Conservation (phyloP, 306 rosid genomes). For the Vicia faba region DNA sequence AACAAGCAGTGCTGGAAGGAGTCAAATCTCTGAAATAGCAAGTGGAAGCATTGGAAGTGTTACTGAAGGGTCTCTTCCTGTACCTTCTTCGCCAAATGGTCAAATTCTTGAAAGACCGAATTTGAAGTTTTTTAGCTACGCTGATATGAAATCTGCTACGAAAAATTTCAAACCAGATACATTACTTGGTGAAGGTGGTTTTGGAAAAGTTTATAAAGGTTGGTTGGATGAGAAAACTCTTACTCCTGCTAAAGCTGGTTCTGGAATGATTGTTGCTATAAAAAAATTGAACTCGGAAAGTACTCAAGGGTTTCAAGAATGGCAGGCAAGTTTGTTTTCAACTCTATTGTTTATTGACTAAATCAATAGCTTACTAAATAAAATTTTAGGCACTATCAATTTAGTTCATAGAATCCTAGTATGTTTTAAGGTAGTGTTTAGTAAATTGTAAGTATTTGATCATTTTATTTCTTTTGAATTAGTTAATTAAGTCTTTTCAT, state of each 20-base stretch:
- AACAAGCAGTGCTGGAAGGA: slow-evolving; percentile 53
- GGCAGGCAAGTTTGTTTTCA: slow-evolving; percentile 58
- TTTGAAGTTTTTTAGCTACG: slow-evolving; percentile 61
- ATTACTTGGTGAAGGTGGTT: slow-evolving; percentile 85
- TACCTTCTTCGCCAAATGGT: slow-evolving; percentile 35
- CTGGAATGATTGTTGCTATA: slow-evolving; percentile 72
- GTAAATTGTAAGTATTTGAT: no score
- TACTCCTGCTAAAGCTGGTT: slow-evolving; percentile 55
- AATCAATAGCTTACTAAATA: background rate
- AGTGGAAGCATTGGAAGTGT: slow-evolving; percentile 43
- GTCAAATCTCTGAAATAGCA: slow-evolving; percentile 61
- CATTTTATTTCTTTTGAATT: background rate
- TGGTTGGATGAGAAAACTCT: slow-evolving; percentile 81
- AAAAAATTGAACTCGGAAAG: slow-evolving; percentile 75
- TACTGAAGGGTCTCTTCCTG: slow-evolving; percentile 6
- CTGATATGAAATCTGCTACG: slow-evolving; percentile 64
- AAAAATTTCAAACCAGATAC: slow-evolving; percentile 64
- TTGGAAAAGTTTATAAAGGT: slow-evolving; percentile 85
- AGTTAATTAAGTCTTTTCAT: background rate
- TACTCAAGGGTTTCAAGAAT: slow-evolving; percentile 77
- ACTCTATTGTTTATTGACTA: background rate
- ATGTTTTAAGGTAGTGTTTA: background rate
- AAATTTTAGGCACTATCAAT: background rate
- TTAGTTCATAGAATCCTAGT: background rate
- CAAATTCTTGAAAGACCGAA: slow-evolving; percentile 54